Percentiles rank a stretch among this genome's conserved stretches.
Evolutionary conservation across 148 eudicot genomes (phyloP).

Genomic region (Vaccinium corymbosum): DNA sequence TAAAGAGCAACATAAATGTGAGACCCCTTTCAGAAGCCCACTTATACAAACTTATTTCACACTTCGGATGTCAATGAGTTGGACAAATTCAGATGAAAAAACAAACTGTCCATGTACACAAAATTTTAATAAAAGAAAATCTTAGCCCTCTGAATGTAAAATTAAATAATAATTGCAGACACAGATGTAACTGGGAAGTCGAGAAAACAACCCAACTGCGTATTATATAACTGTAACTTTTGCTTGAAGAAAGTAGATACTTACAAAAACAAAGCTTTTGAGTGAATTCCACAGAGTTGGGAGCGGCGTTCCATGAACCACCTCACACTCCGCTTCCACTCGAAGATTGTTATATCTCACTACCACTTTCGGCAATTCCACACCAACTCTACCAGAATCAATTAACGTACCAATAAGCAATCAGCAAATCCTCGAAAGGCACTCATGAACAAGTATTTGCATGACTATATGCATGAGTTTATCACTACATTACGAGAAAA

Average conservation of each 20-base stretch:
- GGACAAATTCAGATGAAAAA: background rate
- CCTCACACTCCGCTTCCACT: slow-evolving; percentile 68
- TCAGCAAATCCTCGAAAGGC: too few species aligned
- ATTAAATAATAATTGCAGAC: too few species aligned
- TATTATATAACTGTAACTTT: background rate
- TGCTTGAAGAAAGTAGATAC: slow-evolving; percentile 11
- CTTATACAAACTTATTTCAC: background rate
- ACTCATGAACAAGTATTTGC: background rate
- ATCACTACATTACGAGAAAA: background rate
- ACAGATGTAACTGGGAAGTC: too few species aligned
- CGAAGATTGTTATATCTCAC: slow-evolving; percentile 57
- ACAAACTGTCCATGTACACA: background rate
- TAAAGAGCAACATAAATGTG: background rate
- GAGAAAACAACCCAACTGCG: too few species aligned
- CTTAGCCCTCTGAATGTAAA: too few species aligned
- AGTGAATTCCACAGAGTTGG: background rate
- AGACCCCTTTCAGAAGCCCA: background rate
- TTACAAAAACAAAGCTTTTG: slow-evolving; percentile 26
- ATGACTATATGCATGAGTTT: background rate
- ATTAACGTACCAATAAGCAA: background rate
- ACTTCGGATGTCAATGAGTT: background rate
- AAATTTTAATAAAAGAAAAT: background rate
- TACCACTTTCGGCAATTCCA: slow-evolving; percentile 55
- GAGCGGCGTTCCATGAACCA: slow-evolving; percentile 80
- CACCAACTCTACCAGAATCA: slow-evolving; percentile 56